These are phyloP conservation scores for Globisporangium mamillatum DNA, from an alignment of 352 stramenopile species.

Conservation along the genomic window DNA sequence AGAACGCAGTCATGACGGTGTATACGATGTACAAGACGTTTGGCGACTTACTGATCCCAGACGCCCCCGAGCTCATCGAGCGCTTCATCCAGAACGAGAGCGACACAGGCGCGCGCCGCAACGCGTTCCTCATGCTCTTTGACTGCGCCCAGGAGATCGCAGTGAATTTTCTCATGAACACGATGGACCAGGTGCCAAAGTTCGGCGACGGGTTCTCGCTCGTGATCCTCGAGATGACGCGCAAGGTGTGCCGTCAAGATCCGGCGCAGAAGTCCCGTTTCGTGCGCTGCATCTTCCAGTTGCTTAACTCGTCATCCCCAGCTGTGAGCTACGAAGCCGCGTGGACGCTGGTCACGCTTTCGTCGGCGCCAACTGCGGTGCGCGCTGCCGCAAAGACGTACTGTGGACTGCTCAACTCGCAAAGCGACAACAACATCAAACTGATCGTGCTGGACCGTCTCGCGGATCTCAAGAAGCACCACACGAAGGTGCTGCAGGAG, in stretches of 20 bases:
- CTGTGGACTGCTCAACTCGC: constrained; percentile 95
- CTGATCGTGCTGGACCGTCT: constrained; percentile 99
- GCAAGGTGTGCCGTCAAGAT: constrained; percentile 97
- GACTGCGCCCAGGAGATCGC: constrained; percentile 97
- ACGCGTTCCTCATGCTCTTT: constrained; percentile 99
- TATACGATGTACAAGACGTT: constrained; percentile 98
- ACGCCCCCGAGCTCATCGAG: constrained; percentile 98
- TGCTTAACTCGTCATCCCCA: constrained; percentile 92
- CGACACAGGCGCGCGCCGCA: constrained; percentile 93
- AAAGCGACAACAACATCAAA: constrained; percentile 99
- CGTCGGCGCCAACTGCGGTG: constrained; percentile 96
- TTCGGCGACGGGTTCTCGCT: constrained; percentile 98
- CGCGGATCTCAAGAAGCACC: constrained; percentile 96
- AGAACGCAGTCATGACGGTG: constrained; percentile 97
- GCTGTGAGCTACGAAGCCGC: constrained; percentile 98
- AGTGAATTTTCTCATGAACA: constrained; percentile 97
- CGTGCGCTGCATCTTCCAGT: constrained; percentile 97
- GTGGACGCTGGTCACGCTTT: constrained; percentile 98
- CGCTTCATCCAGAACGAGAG: constrained; percentile 94
- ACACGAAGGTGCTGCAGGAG: constrained; percentile 97
- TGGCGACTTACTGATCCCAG: constrained; percentile 93
- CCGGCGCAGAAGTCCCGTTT: constrained; percentile 98
- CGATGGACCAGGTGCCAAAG: constrained; percentile 94
- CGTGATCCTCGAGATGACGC: constrained; percentile 98
- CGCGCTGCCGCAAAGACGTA: constrained; percentile 97